Conservation (phyloP, 306 rosid species). For the Casuarina glauca region DNA sequence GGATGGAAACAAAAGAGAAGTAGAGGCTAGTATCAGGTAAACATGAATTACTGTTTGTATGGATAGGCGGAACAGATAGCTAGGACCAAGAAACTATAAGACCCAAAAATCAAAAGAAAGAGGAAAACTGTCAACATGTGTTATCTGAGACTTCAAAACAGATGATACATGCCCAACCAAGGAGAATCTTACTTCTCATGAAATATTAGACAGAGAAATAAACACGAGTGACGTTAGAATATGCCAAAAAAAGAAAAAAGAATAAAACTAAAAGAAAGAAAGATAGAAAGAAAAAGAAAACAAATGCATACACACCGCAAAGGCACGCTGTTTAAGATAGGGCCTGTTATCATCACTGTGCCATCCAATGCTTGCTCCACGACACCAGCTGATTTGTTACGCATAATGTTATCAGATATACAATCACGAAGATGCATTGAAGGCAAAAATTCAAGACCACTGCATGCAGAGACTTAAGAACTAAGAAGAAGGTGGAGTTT, state of each 20-base stretch:
- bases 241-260: neutral
- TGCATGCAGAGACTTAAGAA: neutral
- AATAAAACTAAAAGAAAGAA: too few species aligned
- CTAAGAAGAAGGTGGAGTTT: too few species aligned
- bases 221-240: neutral
- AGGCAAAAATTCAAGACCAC: constrained; percentile 4
- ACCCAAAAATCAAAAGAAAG: too few species aligned
- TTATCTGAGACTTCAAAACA: neutral
- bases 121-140: too few species aligned
- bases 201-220: neutral
- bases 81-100: too few species aligned
- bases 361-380: constrained; percentile 95
- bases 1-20: neutral
- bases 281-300: too few species aligned
- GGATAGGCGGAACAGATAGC: too few species aligned
- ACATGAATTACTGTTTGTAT: too few species aligned
- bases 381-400: constrained; percentile 61
- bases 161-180: neutral
- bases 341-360: constrained; percentile 93
- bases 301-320: constrained; percentile 53
- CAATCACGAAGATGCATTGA: constrained; percentile 3
- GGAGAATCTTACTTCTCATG: neutral
- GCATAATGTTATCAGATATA: constrained; percentile 17
- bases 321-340: constrained; percentile 80
- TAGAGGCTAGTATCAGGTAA: neutral